Base-by-base conservation (phyloP, 225 moss, liverwort and hornwort genomes). In the Neckera pumila region DNA sequence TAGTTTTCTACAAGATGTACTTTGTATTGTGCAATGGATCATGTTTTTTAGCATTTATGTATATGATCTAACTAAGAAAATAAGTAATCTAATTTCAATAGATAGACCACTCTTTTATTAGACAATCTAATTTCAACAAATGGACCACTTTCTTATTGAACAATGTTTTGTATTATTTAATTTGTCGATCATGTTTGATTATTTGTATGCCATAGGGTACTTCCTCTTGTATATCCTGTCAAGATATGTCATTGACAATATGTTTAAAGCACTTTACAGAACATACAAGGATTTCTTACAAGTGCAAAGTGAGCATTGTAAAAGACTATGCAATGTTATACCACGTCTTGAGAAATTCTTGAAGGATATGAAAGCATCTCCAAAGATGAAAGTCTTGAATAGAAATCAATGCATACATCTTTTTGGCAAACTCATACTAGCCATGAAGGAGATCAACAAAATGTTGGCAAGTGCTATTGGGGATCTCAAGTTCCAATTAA, bases 221-320 rank as follows among this genome's bases (percentile, higher is more conserved):
- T 26, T 4, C 5, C 2, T 2, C 26, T 22, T 26, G 3, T 40
- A 4, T 14, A 25, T 70, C 14, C 1, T 71, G 0, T 3, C 1
- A 14, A 70, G 70, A 25, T 40, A 15, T 42, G 2, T 25, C 9
- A 42, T 8, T 42, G 26, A 40, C 69, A 69, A 38, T 7, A 69
- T 13, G 2, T 42, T 3, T 40, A 9, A 15, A 71, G 2, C 1
- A 1, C 25, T 42, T 40, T 71, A 26, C 14, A 71, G 70, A 14
- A 70, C 40, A 70, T 25, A 70, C 23, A 40, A 70, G 13, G 14
- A 70, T 40, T 70, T 70, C 14, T 70, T 40, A 40, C 40, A 70
- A 40, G 40, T 40, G 14, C 70, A 70, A 70, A 40, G 70, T 40
- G 40, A 70, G 8, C 25, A 70, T 25, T 8, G 1, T 70, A 70